Base-by-base conservation (phyloP, 768 basidiomycete species). In the Candolleomyces eurysporus region DNA sequence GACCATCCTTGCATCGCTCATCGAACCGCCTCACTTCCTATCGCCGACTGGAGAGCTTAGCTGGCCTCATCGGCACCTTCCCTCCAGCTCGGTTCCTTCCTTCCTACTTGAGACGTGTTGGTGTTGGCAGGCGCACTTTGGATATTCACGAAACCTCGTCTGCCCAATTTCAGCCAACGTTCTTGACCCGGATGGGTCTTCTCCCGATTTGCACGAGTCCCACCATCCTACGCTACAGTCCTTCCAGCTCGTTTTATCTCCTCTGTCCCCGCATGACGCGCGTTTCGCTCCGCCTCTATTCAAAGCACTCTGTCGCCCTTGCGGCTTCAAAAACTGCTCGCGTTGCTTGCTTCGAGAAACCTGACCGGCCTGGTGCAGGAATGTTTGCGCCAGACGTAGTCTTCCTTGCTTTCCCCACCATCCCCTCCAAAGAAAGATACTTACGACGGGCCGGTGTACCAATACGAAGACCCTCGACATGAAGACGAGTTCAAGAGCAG, bases 361-460 rank as follows among this genome's bases (percentile, higher is more conserved):
- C 64, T 82, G 36, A 75, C 79, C 19, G 78, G 77, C 39, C 66
- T 79, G 13, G 77, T 79, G 14, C 71, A 70, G 42, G 71, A 68
- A 3, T 75, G 82, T 57, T 66, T 74, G 42, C 81, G 80, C 64
- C 73, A 72, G 21, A 67, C 66, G 46, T 83, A 81, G 82, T 79
- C 81, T 0, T 58, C 71, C 3, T 80, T 77, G 61, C n/a, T n/a
- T n/a, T 26, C 26, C 54, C 58, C 51, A 56, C 58, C 16, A 48
- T 63, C 14, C 48, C 39, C 26, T 4, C 4, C 26, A 26, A 26
- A 26, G 26, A 26, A 26, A 2, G 4, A 22, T 19, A 19, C n/a
- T 14, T 55, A 57, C 39, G 65, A 61, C 32, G 42, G n/a, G 19
- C 65, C 26, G 26, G 26, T 26, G 26, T 26, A 26, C 26, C 2